Percentiles rank a stretch among this genome's conserved stretches.
Evolutionary conservation across 176 grass and related monocot species (phyloP).

Genomic region (Neostapfia colusana): DNA sequence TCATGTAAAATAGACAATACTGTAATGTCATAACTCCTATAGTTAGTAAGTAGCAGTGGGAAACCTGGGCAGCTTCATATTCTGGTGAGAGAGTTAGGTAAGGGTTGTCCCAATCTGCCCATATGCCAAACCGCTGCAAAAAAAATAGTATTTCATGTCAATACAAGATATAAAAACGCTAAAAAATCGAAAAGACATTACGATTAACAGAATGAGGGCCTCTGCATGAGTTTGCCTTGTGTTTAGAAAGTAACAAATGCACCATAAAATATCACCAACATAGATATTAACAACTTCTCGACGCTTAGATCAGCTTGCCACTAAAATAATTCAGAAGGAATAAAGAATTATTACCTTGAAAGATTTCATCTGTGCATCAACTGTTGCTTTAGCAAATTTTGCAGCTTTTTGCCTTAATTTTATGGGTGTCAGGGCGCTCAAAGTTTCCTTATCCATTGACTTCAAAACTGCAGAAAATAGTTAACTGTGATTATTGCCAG

Average conservation of each 20-base stretch:
- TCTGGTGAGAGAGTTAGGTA: slow-evolving; percentile 90
- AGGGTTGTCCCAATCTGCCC: slow-evolving; percentile 94
- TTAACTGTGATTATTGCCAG: neutral
- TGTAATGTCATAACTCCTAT: neutral
- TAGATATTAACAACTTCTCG: neutral
- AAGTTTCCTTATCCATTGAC: slow-evolving; percentile 82
- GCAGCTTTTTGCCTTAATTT: slow-evolving; percentile 94
- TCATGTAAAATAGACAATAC: slow-evolving; percentile 25
- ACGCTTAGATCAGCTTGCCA: slow-evolving; percentile 4
- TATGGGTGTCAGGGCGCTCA: slow-evolving; percentile 76
- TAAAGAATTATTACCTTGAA: slow-evolving; percentile 70
- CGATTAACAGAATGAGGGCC: slow-evolving; percentile 15
- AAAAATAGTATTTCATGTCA: slow-evolving; percentile 21
- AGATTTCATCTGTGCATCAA: slow-evolving; percentile 92
- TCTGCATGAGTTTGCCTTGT: slow-evolving; percentile 1
- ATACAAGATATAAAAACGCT: slow-evolving; percentile 17
- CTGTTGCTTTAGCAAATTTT: slow-evolving; percentile 95
- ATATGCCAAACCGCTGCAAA: slow-evolving; percentile 77
- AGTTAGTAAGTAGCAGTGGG: slow-evolving; percentile 29
- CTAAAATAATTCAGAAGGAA: slow-evolving; percentile 24
- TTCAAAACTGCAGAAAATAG: slow-evolving; percentile 79
- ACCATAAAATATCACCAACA: slow-evolving; percentile 17
- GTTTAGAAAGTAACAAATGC: slow-evolving; percentile 7
- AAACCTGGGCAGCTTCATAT: slow-evolving; percentile 97
- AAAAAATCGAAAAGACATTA: neutral